Evolutionary conservation across 2,329 filamentous ascomycete genomes (phyloP).

Genomic region (Cladosporium phlei): DNA sequence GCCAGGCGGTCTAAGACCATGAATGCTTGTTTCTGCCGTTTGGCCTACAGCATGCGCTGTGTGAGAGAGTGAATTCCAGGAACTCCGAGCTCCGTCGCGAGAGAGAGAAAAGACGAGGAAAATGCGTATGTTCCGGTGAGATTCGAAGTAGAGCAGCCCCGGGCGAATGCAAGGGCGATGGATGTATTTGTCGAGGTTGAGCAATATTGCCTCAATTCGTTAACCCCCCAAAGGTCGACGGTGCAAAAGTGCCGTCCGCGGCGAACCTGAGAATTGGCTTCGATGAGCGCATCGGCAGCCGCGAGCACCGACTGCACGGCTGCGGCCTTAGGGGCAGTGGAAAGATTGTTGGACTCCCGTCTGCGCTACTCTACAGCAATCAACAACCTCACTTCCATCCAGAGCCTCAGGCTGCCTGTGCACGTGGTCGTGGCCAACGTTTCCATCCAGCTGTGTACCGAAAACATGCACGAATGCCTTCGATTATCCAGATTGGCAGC

Average conservation of each 20-base stretch:
- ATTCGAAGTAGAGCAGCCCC: background rate
- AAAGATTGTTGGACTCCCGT: no score
- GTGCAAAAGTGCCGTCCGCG: constrained; percentile 11
- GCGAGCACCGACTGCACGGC: background rate
- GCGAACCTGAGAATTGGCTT: background rate
- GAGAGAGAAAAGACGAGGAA: background rate
- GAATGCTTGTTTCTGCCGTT: constrained; percentile 25
- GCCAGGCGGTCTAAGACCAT: constrained; percentile 49
- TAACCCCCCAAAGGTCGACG: constrained; percentile 1
- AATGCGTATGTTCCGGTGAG: background rate
- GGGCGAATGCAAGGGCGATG: background rate
- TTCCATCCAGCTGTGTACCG: no score
- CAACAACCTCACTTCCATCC: no score
- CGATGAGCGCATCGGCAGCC: constrained; percentile 6
- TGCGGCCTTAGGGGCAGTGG: no score
- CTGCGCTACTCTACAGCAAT: no score
- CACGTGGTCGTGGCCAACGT: no score
- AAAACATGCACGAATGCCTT: background rate
- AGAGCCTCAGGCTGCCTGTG: no score
- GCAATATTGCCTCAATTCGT: no score
- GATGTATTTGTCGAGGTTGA: no score
- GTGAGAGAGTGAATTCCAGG: background rate
- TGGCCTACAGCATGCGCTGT: constrained; percentile 22
- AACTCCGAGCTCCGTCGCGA: background rate
- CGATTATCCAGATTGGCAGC: background rate